phyloP scores from a whole-genome alignment of 1,284 basidiomycete species.

The Puccinia hordei region DNA sequence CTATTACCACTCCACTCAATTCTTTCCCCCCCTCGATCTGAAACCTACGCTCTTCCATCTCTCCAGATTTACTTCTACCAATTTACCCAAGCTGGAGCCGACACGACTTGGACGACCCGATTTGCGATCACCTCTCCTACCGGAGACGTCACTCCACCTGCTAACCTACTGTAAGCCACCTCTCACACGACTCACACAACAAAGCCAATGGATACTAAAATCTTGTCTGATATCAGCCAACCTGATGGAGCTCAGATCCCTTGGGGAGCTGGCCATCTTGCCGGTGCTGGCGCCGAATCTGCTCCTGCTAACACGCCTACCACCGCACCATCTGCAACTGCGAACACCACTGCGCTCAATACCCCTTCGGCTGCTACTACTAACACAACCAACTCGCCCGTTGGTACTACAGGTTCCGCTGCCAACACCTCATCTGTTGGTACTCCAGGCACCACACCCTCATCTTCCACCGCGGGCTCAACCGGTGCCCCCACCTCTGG shows the following conservation, averaged over 20 bases:
- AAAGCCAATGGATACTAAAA: not conserved
- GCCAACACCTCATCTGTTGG: not conserved
- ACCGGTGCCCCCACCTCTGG: not conserved
- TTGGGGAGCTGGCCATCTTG: conserved; percentile 72
- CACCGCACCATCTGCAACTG: not conserved
- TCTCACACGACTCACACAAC: not conserved
- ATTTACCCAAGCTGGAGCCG: conserved; percentile 56
- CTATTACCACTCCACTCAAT: no score
- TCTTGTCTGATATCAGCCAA: conserved; percentile 62
- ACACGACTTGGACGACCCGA: conserved; percentile 73
- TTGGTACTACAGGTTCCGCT: not conserved
- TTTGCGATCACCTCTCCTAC: conserved; percentile 71
- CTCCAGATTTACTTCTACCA: conserved; percentile 56
- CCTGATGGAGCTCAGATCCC: conserved; percentile 66
- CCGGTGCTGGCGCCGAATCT: conserved; percentile 57
- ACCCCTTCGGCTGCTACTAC: not conserved
- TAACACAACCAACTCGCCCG: not conserved
- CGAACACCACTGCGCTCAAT: not conserved
- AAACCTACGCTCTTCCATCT: not conserved
- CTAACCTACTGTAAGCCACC: conserved; percentile 17
- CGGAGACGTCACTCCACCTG: conserved; percentile 64
- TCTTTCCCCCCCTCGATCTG: conserved; percentile 54
- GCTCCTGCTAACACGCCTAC: conserved; percentile 16
- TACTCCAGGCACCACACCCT: no score
- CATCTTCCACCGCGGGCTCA: not conserved